These are phyloP conservation scores for Aspergillus sp. DNA, from an alignment of 2,329 filamentous ascomycete genomes.

Conservation along the genomic window DNA sequence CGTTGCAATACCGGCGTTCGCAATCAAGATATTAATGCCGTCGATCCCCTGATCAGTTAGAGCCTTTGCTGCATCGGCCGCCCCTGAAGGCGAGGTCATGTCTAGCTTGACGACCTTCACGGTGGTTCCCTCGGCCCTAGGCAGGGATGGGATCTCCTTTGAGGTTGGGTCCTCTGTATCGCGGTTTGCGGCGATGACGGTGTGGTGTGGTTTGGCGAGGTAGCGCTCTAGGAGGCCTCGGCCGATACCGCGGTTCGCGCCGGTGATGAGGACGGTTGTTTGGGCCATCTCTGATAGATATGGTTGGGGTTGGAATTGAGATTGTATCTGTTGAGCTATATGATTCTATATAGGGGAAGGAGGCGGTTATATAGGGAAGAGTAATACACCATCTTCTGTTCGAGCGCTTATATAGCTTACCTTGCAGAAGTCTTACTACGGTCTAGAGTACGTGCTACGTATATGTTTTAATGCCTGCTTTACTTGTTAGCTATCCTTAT, in stretches of 20 bases:
- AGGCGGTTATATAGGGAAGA: not conserved
- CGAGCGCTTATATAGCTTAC: not conserved
- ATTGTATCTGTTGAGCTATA: not conserved
- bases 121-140: conserved; percentile 38
- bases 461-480: not conserved
- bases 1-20: conserved; percentile 54
- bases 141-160: conserved; percentile 29
- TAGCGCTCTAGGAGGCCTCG: conserved; percentile 16
- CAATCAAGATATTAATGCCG: conserved; percentile 56
- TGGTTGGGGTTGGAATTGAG: not conserved
- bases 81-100: conserved; percentile 37
- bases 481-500: not conserved
- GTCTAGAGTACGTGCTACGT: not conserved
- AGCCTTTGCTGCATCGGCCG: conserved; percentile 37
- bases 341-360: not conserved
- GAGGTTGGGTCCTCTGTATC: conserved; percentile 9
- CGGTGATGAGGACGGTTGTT: conserved; percentile 18
- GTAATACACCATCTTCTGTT: not conserved
- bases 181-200: conserved; percentile 14
- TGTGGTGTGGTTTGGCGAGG: conserved; percentile 13
- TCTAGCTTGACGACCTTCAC: conserved; percentile 53
- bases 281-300: conserved; percentile 6
- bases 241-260: conserved; percentile 17
- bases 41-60: conserved; percentile 40
- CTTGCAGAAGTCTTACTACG: not conserved